Evolutionary conservation across 345 rosid genomes (phyloP), one percentile per base, ranked within the genome.

Genomic region (Salix koriyanagi): DNA sequence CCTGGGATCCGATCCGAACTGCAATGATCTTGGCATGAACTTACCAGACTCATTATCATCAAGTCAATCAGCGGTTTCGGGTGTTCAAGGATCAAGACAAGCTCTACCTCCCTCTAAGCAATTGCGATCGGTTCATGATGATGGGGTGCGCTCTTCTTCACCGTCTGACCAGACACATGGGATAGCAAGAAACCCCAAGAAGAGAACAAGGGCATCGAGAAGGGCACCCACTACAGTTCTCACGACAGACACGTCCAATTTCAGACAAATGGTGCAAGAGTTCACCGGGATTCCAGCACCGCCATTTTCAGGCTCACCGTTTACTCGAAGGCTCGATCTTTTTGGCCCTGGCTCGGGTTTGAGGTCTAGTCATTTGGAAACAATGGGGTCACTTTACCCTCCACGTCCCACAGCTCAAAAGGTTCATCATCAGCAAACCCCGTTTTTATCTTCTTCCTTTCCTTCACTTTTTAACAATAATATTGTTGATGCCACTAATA

Each of bases 231-330:
- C 98, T 61, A 91, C 98, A 0, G 91, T 94, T 78, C 91, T 94
- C 52, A 90, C 93, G 58, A 94, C 98, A 28, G 96, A 94, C 88
- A 88, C 98, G 7, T 85, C 91, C 6, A 94, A 94, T 82, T 94
- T 94, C 79, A 78, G 98, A 79, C 89, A 94, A 73, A 94, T 94
- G 94, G 98, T 94, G 77, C 98, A 94, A 79, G 98, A 94, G 71
- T 94, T 94, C 81, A 94, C 98, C 0, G 98, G 98, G 50, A 89
- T 89, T 69, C 97, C 98, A 1, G 84, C 93, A 4, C 90, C 93
- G 0, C 97, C 97, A 0, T 94, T 92, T 77, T 88, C 96, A 0
- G 88, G 84, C 68, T 85, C 88, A 4, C 78, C 91, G 0, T 90
- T 83, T 77, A 83, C 96, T 68, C 89, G 90, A 54, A 85, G 92